Conservation (phyloP, 345 rosid genomes). For the Moricandia arvensis region DNA sequence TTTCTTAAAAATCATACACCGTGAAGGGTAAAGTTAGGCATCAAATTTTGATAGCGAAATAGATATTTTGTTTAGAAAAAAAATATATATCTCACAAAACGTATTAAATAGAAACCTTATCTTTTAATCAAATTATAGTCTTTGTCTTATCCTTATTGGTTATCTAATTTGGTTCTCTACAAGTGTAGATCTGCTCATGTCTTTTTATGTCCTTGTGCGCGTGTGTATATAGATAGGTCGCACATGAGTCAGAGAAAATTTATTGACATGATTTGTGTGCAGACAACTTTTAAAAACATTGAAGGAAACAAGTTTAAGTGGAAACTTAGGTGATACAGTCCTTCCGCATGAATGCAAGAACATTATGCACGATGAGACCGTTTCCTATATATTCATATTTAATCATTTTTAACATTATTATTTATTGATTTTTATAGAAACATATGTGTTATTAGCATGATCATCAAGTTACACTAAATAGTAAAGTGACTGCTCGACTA, state of each 20-base stretch:
- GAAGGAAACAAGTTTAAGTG: constrained; percentile 41
- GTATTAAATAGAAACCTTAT: not conserved
- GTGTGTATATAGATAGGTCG: constrained; percentile 19
- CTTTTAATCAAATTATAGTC: not conserved
- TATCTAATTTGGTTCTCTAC: constrained; percentile 23
- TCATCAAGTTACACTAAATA: constrained; percentile 19
- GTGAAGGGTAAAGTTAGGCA: not conserved
- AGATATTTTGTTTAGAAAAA: constrained; percentile 24
- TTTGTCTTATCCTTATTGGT: constrained; percentile 22
- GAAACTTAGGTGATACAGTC: constrained; percentile 39
- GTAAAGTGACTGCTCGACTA: constrained; percentile 10
- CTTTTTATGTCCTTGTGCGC: constrained; percentile 21
- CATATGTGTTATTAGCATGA: not conserved
- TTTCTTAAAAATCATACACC: not conserved
- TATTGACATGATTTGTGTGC: constrained; percentile 3
- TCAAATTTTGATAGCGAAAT: constrained; percentile 13
- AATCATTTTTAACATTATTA: not conserved
- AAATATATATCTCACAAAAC: not conserved
- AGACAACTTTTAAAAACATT: constrained; percentile 6
- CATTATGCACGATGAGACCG: constrained; percentile 12
- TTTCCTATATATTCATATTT: not conserved
- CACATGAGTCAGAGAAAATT: not conserved
- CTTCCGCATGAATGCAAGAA: constrained; percentile 19
- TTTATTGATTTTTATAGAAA: not conserved
- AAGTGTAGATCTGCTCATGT: constrained; percentile 18